Evolutionary conservation across 2,329 filamentous ascomycete species (phyloP).

Genomic region (Cercospora citrullina): DNA sequence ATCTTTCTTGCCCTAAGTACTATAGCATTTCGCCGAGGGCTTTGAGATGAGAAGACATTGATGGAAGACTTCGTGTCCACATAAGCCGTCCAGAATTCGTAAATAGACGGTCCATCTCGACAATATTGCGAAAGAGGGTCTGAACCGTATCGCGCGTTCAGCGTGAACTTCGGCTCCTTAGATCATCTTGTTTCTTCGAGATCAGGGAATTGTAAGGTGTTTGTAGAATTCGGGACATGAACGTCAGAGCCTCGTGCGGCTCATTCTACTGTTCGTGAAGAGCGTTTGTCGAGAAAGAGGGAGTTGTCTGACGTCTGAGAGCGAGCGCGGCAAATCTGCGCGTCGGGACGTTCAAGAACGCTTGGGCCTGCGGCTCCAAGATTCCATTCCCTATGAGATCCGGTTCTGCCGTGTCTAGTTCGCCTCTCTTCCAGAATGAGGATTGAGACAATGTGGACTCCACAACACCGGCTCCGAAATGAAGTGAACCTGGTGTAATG

Average conservation of each 20-base stretch:
- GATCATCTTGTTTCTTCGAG: too few relatives aligned
- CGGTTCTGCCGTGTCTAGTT: not conserved
- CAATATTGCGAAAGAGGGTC: not conserved
- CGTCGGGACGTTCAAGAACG: not conserved
- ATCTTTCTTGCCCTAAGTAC: not conserved
- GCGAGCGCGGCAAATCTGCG: not conserved
- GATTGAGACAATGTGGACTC: not conserved
- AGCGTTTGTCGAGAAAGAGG: not conserved
- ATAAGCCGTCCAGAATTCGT: not conserved
- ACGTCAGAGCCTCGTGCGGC: too few relatives aligned
- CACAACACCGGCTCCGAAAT: not conserved
- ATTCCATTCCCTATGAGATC: not conserved
- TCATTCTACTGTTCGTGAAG: not conserved
- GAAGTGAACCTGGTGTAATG: not conserved
- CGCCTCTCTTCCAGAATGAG: not conserved
- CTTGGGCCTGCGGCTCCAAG: not conserved
- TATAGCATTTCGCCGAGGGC: not conserved
- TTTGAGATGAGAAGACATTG: not conserved
- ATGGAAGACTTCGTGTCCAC: not conserved
- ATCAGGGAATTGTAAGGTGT: too few relatives aligned
- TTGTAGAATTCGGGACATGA: too few relatives aligned
- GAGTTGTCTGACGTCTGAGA: not conserved
- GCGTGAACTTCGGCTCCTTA: not conserved
- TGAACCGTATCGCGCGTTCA: too few relatives aligned
- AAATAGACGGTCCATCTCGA: not conserved